These are phyloP conservation scores for Takashimella koratensis DNA, from an alignment of 1,284 basidiomycete genomes.

Conservation along the genomic window DNA sequence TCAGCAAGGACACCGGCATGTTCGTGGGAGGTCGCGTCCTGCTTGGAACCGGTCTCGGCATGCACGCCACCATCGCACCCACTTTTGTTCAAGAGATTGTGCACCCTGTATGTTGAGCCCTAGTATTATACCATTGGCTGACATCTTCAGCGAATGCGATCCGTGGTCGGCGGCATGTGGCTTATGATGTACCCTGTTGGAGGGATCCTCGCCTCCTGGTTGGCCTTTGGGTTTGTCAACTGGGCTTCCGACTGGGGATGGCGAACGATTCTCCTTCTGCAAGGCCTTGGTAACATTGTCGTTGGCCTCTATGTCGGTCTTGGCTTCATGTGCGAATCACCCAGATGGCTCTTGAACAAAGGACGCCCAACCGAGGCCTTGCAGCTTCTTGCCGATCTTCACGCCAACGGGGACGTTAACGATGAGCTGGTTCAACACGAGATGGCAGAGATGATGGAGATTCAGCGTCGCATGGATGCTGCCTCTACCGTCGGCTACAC, in stretches of 20 bases:
- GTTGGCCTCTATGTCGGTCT: conserved; percentile 8
- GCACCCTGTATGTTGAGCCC: conserved; percentile 15
- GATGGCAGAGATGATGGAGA: conserved; percentile 25
- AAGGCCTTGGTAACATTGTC: conserved; percentile 4
- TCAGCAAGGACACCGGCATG: conserved; percentile 11
- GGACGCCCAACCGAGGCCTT: conserved; percentile 10
- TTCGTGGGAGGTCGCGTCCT: conserved; percentile 23
- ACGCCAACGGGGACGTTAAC: conserved; percentile 10
- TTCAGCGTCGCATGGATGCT: conserved; percentile 16
- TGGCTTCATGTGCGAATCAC: conserved; percentile 9
- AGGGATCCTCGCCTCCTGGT: conserved; percentile 18
- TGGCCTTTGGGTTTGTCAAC: conserved; percentile 25
- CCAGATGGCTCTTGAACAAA: conserved; percentile 10
- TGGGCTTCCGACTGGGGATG: conserved; percentile 23
- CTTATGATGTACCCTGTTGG: conserved; percentile 24
- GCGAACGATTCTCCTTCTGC: conserved; percentile 13
- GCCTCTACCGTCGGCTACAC: conserved; percentile 19
- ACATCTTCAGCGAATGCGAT: conserved; percentile 9
- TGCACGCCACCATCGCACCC: conserved; percentile 24
- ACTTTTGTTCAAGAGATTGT: conserved; percentile 23
- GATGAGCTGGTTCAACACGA: conserved; percentile 12
- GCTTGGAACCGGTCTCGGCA: conserved; percentile 26
- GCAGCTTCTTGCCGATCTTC: conserved; percentile 12
- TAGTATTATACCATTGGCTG: background rate
- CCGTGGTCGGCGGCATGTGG: conserved; percentile 13